phyloP scores from a whole-genome alignment of 768 basidiomycete genomes.

The Tulasnella sp. region DNA sequence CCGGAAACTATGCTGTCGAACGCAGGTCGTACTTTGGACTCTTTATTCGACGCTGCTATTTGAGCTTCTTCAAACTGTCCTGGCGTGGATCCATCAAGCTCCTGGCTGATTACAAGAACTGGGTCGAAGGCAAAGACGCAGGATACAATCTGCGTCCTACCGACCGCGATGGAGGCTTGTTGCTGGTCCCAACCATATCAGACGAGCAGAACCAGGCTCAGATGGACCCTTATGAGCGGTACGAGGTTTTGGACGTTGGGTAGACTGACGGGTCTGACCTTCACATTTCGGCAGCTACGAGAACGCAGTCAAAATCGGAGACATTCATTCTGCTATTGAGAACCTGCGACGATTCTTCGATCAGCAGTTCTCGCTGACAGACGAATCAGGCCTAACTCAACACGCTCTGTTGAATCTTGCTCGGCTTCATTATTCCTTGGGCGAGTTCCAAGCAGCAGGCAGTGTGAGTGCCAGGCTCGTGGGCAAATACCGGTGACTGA shows the following conservation, averaged over 20 bases:
- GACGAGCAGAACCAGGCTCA: constrained; percentile 68
- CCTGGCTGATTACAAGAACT: constrained; percentile 61
- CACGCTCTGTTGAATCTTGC: constrained; percentile 75
- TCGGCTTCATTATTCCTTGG: constrained; percentile 68
- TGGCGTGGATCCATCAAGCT: constrained; percentile 67
- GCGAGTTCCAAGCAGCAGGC: constrained; percentile 63
- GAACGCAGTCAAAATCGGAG: constrained; percentile 58
- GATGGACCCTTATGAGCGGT: constrained; percentile 59
- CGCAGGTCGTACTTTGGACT: constrained; percentile 78
- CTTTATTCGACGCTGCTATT: constrained; percentile 71
- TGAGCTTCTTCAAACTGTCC: constrained; percentile 72
- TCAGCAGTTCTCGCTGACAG: constrained; percentile 74
- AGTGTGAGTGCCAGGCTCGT: constrained; percentile 47
- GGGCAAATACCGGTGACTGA: constrained; percentile 15
- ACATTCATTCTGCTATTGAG: constrained; percentile 65
- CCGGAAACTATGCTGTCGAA: constrained; percentile 33
- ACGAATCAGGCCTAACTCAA: constrained; percentile 81
- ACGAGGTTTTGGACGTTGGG: constrained; percentile 33
- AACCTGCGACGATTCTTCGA: constrained; percentile 77
- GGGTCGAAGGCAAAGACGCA: constrained; percentile 53
- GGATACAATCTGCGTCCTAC: constrained; percentile 50
- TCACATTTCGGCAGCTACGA: constrained; percentile 53
- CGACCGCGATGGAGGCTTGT: constrained; percentile 39
- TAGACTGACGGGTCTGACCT: neutral
- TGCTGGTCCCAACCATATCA: constrained; percentile 59